Percentiles rank a stretch among this genome's conserved stretches.
phyloP scores from a whole-genome alignment of 1,284 basidiomycete species.

The Mrakiaceae sp. region DNA sequence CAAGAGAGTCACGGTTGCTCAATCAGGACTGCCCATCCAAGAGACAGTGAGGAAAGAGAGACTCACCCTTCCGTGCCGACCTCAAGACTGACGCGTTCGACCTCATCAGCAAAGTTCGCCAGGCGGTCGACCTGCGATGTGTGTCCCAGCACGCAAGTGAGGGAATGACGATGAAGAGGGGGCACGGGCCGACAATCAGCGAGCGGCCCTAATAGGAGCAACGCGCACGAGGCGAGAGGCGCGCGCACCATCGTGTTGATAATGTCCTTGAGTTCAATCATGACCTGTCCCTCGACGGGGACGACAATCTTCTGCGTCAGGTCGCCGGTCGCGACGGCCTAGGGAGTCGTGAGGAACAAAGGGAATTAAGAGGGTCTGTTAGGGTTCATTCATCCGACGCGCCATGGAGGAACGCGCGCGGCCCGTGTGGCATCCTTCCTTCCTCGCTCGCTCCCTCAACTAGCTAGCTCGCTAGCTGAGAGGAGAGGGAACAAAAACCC shows the following conservation, averaged over 20 bases:
- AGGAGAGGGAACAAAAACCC: conserved; percentile 6
- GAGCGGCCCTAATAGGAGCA: too few species aligned
- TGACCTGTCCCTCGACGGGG: conserved; percentile 87
- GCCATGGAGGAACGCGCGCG: too few species aligned
- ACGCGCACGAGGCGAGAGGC: neutral
- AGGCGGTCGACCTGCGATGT: conserved; percentile 12
- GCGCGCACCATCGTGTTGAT: conserved; percentile 77
- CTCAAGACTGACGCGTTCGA: conserved; percentile 54
- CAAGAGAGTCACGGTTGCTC: too few species aligned
- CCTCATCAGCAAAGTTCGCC: conserved; percentile 39
- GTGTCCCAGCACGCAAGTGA: neutral
- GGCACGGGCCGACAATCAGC: neutral
- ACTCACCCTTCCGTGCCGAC: conserved; percentile 70
- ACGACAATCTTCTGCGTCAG: conserved; percentile 93
- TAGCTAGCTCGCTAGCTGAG: neutral
- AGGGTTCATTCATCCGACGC: too few species aligned
- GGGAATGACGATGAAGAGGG: too few species aligned
- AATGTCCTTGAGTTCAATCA: conserved; percentile 96
- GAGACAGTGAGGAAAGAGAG: conserved; percentile 7
- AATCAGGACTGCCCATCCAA: too few species aligned
- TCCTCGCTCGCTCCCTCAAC: neutral
- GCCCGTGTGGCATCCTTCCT: too few species aligned
- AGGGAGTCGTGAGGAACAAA: too few species aligned
- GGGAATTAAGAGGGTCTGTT: too few species aligned
- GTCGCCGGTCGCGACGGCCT: conserved; percentile 72